A percentile compares a stretch with the other conserved stretches of the same genome.
Evolutionary conservation across 208 protist genomes (phyloP).

Genomic region (Trypanosoma grayi): DNA sequence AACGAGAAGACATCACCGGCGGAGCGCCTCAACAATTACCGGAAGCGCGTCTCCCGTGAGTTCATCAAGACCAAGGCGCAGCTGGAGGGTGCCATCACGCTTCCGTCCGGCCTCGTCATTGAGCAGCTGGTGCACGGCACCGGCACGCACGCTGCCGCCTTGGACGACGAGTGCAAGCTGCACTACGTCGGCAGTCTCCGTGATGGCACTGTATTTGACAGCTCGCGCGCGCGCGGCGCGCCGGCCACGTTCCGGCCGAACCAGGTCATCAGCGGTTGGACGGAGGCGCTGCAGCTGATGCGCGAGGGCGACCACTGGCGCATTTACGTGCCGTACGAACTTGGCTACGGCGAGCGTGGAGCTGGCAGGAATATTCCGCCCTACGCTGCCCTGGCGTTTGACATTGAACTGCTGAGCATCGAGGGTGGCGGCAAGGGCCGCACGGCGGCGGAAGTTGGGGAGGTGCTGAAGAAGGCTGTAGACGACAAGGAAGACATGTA

Average conservation of each 20-base stretch:
- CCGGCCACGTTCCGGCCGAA: constrained; percentile 56
- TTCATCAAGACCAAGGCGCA: constrained; percentile 45
- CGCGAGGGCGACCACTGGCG: constrained; percentile 79
- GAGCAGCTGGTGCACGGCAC: constrained; percentile 43
- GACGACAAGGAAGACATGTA: constrained; percentile 44
- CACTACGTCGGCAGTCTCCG: constrained; percentile 67
- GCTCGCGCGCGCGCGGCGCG: constrained; percentile 39
- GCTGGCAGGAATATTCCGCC: constrained; percentile 37
- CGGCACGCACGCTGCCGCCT: constrained; percentile 44
- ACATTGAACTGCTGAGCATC: constrained; percentile 65
- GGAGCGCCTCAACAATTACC: constrained; percentile 42
- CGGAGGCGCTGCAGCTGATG: constrained; percentile 85
- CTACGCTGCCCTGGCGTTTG: constrained; percentile 51
- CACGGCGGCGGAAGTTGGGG: constrained; percentile 55
- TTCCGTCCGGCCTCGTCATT: constrained; percentile 76
- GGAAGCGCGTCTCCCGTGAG: constrained; percentile 31
- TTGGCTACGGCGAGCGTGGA: constrained; percentile 67
- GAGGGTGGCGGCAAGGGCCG: constrained; percentile 35
- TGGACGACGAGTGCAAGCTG: constrained; percentile 57
- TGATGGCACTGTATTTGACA: constrained; percentile 53
- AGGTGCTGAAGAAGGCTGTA: constrained; percentile 33
- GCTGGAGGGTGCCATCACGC: constrained; percentile 42
- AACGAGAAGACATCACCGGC: constrained; percentile 32
- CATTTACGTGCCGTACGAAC: constrained; percentile 62
- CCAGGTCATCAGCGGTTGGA: constrained; percentile 55